Conservation (phyloP, 108 stramenopile genomes). For the Cyclotella atomus region DNA sequence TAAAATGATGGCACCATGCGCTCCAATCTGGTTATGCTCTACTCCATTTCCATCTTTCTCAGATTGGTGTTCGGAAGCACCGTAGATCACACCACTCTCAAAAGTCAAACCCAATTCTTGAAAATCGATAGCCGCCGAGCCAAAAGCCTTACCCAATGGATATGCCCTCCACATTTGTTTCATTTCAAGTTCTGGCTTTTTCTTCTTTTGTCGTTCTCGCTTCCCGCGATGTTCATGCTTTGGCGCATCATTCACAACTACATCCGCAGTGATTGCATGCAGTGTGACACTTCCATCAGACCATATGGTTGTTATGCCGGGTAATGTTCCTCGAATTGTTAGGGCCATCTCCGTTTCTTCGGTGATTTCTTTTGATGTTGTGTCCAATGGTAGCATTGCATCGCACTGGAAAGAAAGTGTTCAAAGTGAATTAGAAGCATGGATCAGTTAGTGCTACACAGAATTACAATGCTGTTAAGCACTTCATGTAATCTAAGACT, state of each 20-base stretch:
- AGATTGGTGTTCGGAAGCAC: not conserved
- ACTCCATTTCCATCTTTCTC: conserved; percentile 11
- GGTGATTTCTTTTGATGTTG: conserved; percentile 21
- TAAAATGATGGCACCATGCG: conserved; percentile 44
- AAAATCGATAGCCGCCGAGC: conserved; percentile 19
- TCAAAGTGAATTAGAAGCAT: not conserved
- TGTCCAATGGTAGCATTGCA: conserved; percentile 21
- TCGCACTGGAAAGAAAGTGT: conserved; percentile 53
- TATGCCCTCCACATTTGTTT: conserved; percentile 49
- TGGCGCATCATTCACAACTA: conserved; percentile 9
- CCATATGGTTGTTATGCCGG: conserved; percentile 74
- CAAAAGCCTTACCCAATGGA: conserved; percentile 11
- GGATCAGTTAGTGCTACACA: too few relatives aligned
- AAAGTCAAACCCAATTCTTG: conserved; percentile 47
- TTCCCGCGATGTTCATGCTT: conserved; percentile 35
- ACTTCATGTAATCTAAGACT: too few relatives aligned
- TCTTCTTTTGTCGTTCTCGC: conserved; percentile 31
- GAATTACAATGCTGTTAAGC: too few relatives aligned
- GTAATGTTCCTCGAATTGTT: conserved; percentile 73
- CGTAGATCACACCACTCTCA: conserved; percentile 44
- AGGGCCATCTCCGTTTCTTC: conserved; percentile 40
- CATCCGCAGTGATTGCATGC: conserved; percentile 64
- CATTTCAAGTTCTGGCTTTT: conserved; percentile 50
- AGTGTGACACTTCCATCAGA: conserved; percentile 72
- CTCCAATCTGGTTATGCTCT: conserved; percentile 16